Percentiles rank a stretch among this genome's conserved stretches.
These are phyloP conservation scores for Isabelozyma rhagii DNA, from an alignment of 805 yeast genomes.

Conservation along the genomic window DNA sequence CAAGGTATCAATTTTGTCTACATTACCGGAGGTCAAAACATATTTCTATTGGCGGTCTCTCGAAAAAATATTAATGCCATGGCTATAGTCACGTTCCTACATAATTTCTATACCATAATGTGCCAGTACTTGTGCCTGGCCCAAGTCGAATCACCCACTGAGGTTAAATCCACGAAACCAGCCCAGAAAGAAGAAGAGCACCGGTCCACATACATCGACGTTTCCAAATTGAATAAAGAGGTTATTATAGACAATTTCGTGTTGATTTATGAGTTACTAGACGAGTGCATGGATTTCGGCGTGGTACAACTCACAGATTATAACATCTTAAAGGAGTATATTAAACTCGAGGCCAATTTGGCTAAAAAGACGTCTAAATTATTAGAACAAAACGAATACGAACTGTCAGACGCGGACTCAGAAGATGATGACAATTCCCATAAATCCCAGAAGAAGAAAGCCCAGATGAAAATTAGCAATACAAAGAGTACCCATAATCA, in stretches of 20 bases:
- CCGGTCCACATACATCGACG: constrained; percentile 1
- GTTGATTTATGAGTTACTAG: constrained; percentile 76
- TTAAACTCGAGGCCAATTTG: constrained; percentile 49
- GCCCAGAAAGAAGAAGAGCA: background rate
- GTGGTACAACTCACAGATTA: constrained; percentile 81
- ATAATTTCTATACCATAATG: constrained; percentile 30
- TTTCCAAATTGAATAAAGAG: constrained; percentile 52
- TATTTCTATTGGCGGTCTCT: constrained; percentile 41
- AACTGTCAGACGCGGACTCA: constrained; percentile 3
- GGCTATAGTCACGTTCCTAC: constrained; percentile 55
- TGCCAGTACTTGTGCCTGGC: constrained; percentile 21
- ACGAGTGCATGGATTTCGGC: constrained; percentile 88
- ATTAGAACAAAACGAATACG: constrained; percentile 2
- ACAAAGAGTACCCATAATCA: constrained; percentile 39
- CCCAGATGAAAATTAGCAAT: constrained; percentile 7
- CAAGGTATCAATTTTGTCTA: constrained; percentile 57
- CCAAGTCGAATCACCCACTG: background rate
- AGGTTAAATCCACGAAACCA: background rate
- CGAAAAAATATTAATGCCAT: constrained; percentile 52
- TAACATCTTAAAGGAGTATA: constrained; percentile 73
- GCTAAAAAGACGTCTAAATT: constrained; percentile 10
- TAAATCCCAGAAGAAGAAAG: constrained; percentile 7
- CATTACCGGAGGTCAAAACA: constrained; percentile 43
- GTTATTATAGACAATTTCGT: constrained; percentile 69
- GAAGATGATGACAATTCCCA: constrained; percentile 6